Evolutionary conservation across 179 eudicot species (phyloP), one percentile per base, ranked within the genome.

Genomic region (Silene vulgaris): DNA sequence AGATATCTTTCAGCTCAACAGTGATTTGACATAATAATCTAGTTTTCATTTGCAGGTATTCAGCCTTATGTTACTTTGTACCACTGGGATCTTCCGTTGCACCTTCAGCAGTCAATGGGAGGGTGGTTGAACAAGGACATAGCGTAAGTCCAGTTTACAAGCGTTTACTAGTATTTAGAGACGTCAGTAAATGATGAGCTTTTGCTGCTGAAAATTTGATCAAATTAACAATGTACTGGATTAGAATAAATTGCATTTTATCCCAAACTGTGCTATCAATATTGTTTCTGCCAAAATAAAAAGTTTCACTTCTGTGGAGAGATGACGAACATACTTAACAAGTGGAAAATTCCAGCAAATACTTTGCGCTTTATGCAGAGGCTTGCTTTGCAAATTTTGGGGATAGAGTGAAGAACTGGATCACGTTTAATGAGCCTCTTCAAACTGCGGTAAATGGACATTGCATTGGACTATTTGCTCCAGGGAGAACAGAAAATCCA

Each of bases 41-140:
- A 56, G 7, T 56, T 56, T 56, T 60, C 16, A 43, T 62, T 79
- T 84, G 77, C 85, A 92, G 97, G 96, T 75, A 88, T 92, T 76
- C 82, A 86, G 77, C 97, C 97, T 30, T 92, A 77, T 85, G 88
- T 80, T 45, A 92, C 97, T 61, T 78, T 90, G 76, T 90, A 89
- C 74, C 97, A 92, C 77, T 92, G 97, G 97, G 97, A 92, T 85
- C 90, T 92, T 82, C 97, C 97, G 66, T 81, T 84, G 66, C 84
- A 86, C 78, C 96, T 92, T 78, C 74, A 90, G 62, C 89, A 90
- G 80, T 80, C 88, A 19, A 83, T 85, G 65, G 93, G 85, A 76
- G 96, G 97, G 57, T 92, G 93, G 93, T 70, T 87, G 78, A 85
- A 83, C 82, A 82, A 87, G 84, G 80, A 88, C 62, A 82, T 90